Base-by-base conservation (phyloP, 2,329 filamentous ascomycete genomes). In the Penicillium sp. region DNA sequence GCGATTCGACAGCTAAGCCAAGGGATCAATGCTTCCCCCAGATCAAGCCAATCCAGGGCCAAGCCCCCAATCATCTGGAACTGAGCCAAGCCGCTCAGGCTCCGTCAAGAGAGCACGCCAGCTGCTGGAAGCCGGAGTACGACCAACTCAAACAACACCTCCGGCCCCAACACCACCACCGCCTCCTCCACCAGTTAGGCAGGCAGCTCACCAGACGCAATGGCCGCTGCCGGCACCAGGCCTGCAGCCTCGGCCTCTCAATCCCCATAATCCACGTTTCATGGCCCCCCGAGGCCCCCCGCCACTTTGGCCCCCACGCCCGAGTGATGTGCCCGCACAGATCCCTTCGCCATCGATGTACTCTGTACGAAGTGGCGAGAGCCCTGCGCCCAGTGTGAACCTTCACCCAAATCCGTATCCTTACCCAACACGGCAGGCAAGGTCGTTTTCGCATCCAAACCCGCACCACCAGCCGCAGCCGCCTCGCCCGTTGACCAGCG, bases 221-320 rank as follows among this genome's bases (percentile, higher is more conserved):
- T 81, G 79, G 79, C 77, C 79, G 47, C 68, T 80, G 9, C 68
- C 74, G 58, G 68, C 70, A 46, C 54, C 66, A 31, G 58, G 64
- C 33, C 47, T 62, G 15, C 59, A 62, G 25, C 52, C 63, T 25
- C 68, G 65, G 7, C 61, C 67, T 20, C 54, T 62, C 27, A 61
- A 65, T 43, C 51, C 65, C 48, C 63, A 73, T 56, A 40, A 72
- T 59, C 63, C 62, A 22, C 60, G 61, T 46, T 57, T 60, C 37
- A 55, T 72, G 35, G 64, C 64, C 31, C 64, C 69, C 25, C 69
- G 68, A 52, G 69, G 73, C 31, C 75, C 73, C 57, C 71, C 73
- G 29, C 77, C 75, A 20, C 74, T 69, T 54, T 69, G 77, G 52
- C 76, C 74, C 25, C 72, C 71, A 15, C 72, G 76, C 26, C 77